Base-by-base conservation (phyloP, 176 grass and related monocot genomes). In the Pontederia crassipes region DNA sequence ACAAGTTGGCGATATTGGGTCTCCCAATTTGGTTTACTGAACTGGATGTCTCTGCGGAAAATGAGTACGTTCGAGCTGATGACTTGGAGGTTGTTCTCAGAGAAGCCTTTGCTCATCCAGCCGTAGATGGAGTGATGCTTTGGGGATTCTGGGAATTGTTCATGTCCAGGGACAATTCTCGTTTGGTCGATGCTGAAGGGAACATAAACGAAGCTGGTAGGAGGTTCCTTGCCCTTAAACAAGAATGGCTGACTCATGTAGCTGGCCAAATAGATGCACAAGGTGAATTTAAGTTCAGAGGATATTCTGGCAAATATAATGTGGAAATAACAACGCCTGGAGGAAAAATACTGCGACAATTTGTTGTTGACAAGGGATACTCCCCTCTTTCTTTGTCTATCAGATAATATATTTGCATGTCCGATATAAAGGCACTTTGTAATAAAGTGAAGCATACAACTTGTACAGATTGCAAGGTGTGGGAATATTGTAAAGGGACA, bases 61-160 rank as follows among this genome's bases (percentile, higher is more conserved):
- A 97, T 12, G 93, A 97, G 60, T 59, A 91, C 73, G 64, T 97
- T 27, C 77, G 93, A 59, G 92, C 84, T 3, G 92, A 97, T 58
- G 92, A 97, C 74, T 76, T 97, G 28, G 92, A 97, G 81, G 92
- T 91, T 57, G 86, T 80, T 55, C 81, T 97, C 55, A 81, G 87
- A 0, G 92, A 97, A 70, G 76, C 81, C 16, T 97, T 87, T 40
- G 87, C 93, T 0, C 93, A 97, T 72, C 78, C 80, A 70, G 72
- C 81, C 8, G 80, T 97, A 3, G 87, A 76, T 60, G 93, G 93
- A 15, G 53, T 97, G 8, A 35, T 97, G 47, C 88, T 97, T 12
- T 97, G 93, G 93, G 83, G 87, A 52, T 97, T 91, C 62, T 97
- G 93, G 93, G 93, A 97, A 70, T 35, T 83, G 73, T 91, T 97